Evolutionary conservation across 1,284 basidiomycete species (phyloP), one percentile per base, ranked within the genome.

Genomic region (Apiotrichum gracile): DNA sequence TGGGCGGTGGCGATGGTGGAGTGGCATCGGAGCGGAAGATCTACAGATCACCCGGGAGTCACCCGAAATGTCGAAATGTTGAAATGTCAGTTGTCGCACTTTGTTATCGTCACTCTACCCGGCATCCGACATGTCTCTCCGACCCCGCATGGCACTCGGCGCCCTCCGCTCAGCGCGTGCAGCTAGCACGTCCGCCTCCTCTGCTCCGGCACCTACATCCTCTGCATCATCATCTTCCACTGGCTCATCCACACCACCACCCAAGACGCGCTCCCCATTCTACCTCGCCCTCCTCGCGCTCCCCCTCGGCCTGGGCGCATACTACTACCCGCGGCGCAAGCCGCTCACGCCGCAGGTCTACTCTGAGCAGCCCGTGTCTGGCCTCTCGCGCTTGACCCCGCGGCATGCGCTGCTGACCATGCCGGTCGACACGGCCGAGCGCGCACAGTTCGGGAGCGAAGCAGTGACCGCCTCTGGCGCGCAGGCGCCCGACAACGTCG

Each of bases 291-390:
- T 55, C 19, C 29, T 51, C 5, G 40, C 47, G 1, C 53, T 49
- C 49, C 54, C 42, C 35, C 45, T 56, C 17, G n/a, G n/a, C n/a
- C n/a, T n/a, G n/a, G n/a, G n/a, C n/a, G n/a, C n/a, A n/a, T n/a
- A n/a, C n/a, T n/a, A n/a, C 39, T 38, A 5, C 49, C 47, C 10
- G 3, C 4, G 14, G 7, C 27, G n/a, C 13, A 22, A 38, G 21
- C 26, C 34, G 21, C 58, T 59, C 27, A 47, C 45, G 12, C 70
- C 72, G 1, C 55, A 64, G n/a, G 27, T 52, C n/a, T 74, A 74
- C 55, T 64, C 66, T 13, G 57, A 62, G 25, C 72, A 73, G 24
- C 42, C 45, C 1, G 52, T 73, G 7, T 29, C 45, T 5, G 51
- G 57, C 13, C 55, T 58, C 24, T 40, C 47, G 5, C 31, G 37